Evolutionary conservation across 164 flowering plant species (phyloP).

Genomic region (Dillenia turbinata): DNA sequence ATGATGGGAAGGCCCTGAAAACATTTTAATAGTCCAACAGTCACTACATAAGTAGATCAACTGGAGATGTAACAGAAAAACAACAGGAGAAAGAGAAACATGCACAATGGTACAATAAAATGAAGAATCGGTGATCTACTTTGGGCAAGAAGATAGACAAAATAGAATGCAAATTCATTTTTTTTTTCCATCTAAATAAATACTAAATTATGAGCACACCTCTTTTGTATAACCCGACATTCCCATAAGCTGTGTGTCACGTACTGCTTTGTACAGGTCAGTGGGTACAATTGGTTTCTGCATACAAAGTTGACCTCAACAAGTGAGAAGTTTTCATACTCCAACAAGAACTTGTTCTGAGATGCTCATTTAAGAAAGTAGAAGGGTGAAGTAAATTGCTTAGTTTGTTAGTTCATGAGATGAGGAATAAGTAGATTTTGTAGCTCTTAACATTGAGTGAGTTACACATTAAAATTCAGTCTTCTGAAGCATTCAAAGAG

Average conservation of each 20-base stretch:
- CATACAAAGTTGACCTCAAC: background rate
- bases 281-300: slow-evolving; percentile 90
- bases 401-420: background rate
- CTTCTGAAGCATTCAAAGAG: no score
- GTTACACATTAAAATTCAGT: background rate
- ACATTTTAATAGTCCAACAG: background rate
- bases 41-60: no score
- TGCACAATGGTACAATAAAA: no score
- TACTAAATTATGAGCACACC: slow-evolving; percentile 34
- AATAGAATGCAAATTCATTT: background rate
- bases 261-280: slow-evolving; percentile 69
- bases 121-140: background rate
- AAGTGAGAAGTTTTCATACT: background rate
- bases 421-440: background rate
- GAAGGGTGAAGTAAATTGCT: background rate
- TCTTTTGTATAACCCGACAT: slow-evolving; percentile 83
- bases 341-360: no score
- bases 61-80: no score
- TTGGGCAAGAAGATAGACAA: background rate
- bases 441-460: background rate
- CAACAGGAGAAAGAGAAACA: no score
- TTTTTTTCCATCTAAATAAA: background rate
- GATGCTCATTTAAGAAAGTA: no score
- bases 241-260: slow-evolving; percentile 88
- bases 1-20: slow-evolving; percentile 87